Evolutionary conservation across 202 grass and related monocot species (phyloP), one percentile per base, ranked within the genome.

Genomic region (Brachypodium distachyon): DNA sequence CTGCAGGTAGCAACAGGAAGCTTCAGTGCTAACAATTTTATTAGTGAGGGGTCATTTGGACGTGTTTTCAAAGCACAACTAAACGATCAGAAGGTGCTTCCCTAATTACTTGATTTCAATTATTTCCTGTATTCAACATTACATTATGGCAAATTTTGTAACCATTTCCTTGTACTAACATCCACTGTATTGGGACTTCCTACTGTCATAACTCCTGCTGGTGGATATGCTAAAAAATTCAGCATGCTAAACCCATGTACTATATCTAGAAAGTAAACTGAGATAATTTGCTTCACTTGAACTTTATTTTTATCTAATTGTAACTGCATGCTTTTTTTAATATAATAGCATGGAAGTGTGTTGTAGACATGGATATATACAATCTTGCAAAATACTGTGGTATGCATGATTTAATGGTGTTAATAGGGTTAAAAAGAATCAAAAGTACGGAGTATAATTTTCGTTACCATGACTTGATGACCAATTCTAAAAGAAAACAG

Each of bases 1-100:
- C 56, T 98, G 66, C 91, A 98, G 81, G 76, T 98, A 83, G 95
- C 91, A 74, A 98, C 91, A 23, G 80, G 85, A 66, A 94, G 89
- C 79, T 98, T 98, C 79, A 88, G 79, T 73, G 67, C 86, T 74
- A 87, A 98, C 38, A 92, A 90, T 77, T 81, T 98, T 76, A 76
- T 98, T n/a, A 92, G 91, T 27, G 95, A 98, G 76, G 95, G 95
- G 2, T 94, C 85, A 0, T 88, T 88, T 51, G 89, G 95, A 6
- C 85, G 87, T 77, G 91, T 89, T 60, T 98, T 88, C 72, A 92
- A 57, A 76, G 95, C 91, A 68, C 81, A 92, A 62, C 85, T 94
- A 71, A 78, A 85, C 27, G 91, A 93, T 73, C 84, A 89, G 43
- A 98, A 94, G 91, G 95, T 94, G 68, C 51, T 23, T 44, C 66